These are phyloP conservation scores for Telfairia occidentalis DNA, from an alignment of 331 rosid species.

Conservation along the genomic window DNA sequence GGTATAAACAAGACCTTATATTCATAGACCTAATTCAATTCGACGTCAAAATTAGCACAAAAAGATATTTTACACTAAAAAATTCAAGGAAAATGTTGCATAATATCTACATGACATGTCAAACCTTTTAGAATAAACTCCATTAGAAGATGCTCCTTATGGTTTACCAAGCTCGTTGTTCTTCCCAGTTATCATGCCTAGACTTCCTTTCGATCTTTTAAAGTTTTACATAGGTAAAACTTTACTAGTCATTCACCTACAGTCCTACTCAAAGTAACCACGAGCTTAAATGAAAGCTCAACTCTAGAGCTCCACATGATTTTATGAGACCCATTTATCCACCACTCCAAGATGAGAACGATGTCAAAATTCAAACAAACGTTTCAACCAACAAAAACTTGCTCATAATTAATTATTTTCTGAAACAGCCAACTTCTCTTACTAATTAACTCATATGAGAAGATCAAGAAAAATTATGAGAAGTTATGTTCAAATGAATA, in stretches of 20 bases:
- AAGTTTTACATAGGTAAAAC: conserved; percentile 39
- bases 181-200: conserved; percentile 97
- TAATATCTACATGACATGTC: background rate
- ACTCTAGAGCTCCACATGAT: background rate
- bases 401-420: background rate
- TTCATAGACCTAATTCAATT: no score
- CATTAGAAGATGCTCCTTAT: conserved; percentile 65
- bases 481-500: background rate
- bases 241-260: conserved; percentile 18
- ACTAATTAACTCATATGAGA: background rate
- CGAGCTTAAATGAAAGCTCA: background rate
- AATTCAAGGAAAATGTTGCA: background rate
- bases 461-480: background rate
- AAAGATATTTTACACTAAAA: background rate
- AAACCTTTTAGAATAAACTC: conserved; percentile 83
- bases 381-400: background rate
- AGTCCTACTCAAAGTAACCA: conserved; percentile 12
- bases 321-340: background rate
- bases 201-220: conserved; percentile 96
- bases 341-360: background rate
- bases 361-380: background rate
- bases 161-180: conserved; percentile 64
- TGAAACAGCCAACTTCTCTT: background rate
- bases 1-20: no score
- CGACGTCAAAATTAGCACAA: background rate